phyloP scores from a whole-genome alignment of 176 grass and related monocot species.

The Puya raimondii region DNA sequence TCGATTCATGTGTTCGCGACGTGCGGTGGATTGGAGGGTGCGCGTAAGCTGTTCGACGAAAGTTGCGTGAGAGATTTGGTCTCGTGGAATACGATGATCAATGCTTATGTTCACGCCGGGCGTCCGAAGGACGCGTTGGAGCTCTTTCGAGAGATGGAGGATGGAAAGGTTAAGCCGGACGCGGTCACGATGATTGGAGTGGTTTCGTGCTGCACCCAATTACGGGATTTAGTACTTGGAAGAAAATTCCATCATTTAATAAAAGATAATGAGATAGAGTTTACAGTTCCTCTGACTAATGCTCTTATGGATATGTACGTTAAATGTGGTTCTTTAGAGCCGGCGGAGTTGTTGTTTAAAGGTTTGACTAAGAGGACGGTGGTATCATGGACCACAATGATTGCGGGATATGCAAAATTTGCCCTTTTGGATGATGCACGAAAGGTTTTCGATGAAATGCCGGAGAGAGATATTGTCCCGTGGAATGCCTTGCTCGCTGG shows the following conservation, averaged over 20 bases:
- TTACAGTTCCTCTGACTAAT: conserved; percentile 34
- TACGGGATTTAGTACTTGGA: conserved; percentile 42
- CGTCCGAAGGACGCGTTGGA: conserved; percentile 24
- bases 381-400: conserved; percentile 63
- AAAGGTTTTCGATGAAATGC: conserved; percentile 65
- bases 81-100: conserved; percentile 10
- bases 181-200: conserved; percentile 50
- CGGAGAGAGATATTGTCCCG: conserved; percentile 52
- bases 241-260: conserved; percentile 25
- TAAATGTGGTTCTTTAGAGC: conserved; percentile 37
- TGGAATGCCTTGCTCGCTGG: conserved; percentile 72
- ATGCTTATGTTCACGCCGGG: conserved; percentile 29
- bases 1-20: background rate
- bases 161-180: conserved; percentile 8
- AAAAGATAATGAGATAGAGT: conserved; percentile 26
- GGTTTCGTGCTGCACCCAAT: conserved; percentile 21
- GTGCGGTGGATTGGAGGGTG: background rate
- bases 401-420: conserved; percentile 39
- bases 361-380: conserved; percentile 19
- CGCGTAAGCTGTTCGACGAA: conserved; percentile 1
- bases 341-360: conserved; percentile 32
- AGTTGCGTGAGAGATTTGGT: conserved; percentile 7
- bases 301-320: conserved; percentile 55
- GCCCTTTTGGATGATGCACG: conserved; percentile 37
- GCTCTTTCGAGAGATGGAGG: conserved; percentile 37